These are phyloP conservation scores for Fusarium piperis DNA, from an alignment of 2,329 filamentous ascomycete species.

Conservation along the genomic window DNA sequence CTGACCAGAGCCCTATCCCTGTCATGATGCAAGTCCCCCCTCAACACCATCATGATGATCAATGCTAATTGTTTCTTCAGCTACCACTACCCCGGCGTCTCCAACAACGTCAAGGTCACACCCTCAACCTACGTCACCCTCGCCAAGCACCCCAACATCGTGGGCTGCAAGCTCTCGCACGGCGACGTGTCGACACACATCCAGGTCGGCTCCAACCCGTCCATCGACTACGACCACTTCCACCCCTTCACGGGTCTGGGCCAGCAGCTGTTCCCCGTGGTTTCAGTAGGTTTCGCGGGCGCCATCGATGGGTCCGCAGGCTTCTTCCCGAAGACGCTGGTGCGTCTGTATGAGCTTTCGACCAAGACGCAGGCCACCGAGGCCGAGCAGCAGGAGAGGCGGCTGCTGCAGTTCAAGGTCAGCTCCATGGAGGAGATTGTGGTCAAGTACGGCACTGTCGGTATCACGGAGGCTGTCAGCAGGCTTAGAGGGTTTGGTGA, in stretches of 20 bases:
- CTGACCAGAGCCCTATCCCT: conserved; percentile 65
- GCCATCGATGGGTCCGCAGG: conserved; percentile 71
- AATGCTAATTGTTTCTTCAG: conserved; percentile 44
- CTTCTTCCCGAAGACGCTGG: conserved; percentile 70
- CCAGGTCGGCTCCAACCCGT: conserved; percentile 67
- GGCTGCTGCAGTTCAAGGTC: conserved; percentile 67
- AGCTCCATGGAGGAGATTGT: conserved; percentile 71
- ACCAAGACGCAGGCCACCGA: conserved; percentile 44
- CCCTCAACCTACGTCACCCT: conserved; percentile 67
- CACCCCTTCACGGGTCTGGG: conserved; percentile 72
- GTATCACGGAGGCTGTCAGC: conserved; percentile 71
- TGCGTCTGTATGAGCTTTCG: conserved; percentile 63
- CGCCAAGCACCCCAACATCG: conserved; percentile 71
- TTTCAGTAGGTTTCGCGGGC: conserved; percentile 67
- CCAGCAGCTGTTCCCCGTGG: conserved; percentile 70
- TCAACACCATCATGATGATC: not conserved
- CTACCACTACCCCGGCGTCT: conserved; percentile 74
- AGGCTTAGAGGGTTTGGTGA: conserved; percentile 69
- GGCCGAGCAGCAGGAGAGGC: conserved; percentile 59
- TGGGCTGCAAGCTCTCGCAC: conserved; percentile 76
- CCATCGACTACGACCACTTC: conserved; percentile 68
- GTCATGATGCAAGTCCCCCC: conserved; percentile 62
- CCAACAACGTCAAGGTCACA: conserved; percentile 69
- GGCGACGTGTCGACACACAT: conserved; percentile 72
- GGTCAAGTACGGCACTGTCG: conserved; percentile 67